Base-by-base conservation (phyloP, 805 yeast genomes). In the Saccharomycopsis sp. region DNA sequence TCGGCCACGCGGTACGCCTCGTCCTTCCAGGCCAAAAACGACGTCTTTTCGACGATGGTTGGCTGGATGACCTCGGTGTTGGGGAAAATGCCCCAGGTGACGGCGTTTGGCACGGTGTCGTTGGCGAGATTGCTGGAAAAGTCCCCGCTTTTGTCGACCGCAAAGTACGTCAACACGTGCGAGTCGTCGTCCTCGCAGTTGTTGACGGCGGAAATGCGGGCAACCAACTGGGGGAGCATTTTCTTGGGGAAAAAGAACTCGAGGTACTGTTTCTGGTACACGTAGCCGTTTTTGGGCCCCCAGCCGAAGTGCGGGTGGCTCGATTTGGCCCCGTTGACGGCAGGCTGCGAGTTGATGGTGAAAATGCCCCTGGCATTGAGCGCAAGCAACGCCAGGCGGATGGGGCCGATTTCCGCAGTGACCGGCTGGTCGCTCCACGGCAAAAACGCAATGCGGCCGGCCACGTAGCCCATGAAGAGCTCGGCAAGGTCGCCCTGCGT, bases 41-140 rank as follows among this genome's bases (percentile, higher is more conserved):
- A 89, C 44, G 85, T 83, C 67, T 84, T 86, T 70, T 92, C 98
- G 20, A 92, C 97, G 69, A 92, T 90, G 0, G 98, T 92, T 55
- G 98, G 97, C 74, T 92, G 98, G 62, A 89, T 78, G 56, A 92
- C 87, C 73, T 92, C 97, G 67, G 86, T 87, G 44, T 97, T 97
- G 24, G 98, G 97, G 82, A 89, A 91, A 57, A 91, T 90, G 62
- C 98, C 98, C 98, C 98, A 92, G 18, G 98, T 92, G 57, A 92
- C 97, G 7, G 98, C 97, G 68, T 89, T 91, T 62, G 95, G 91
- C 61, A 83, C 87, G 41, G 75, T 67, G 58, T 84, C 89, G 51
- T 81, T 84, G 23, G 79, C 79, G 52, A 90, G 83, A 70, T 91
- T 91, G 53, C 96, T 81, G 18, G 64, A 62, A 56, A 91, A 74